phyloP scores from a whole-genome alignment of 495 filamentous ascomycete genomes.

The Aspergillus mulundensis region DNA sequence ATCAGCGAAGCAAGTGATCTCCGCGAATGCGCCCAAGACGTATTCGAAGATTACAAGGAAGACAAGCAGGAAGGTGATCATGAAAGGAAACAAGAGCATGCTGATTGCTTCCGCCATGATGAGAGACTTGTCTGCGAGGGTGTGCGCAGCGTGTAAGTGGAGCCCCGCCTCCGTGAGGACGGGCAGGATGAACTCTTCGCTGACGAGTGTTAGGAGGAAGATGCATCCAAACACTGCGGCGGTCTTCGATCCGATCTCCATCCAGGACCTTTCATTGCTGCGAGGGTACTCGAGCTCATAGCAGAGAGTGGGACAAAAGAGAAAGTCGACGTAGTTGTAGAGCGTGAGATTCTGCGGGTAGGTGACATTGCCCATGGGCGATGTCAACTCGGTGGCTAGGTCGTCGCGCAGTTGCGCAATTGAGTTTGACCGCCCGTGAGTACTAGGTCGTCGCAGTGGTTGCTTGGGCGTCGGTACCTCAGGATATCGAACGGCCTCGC shows the following conservation, averaged over 20 bases:
- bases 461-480: slow-evolving; percentile 45
- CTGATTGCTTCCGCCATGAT: slow-evolving; percentile 90
- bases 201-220: slow-evolving; percentile 85
- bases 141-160: slow-evolving; percentile 57
- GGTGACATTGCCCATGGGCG: slow-evolving; percentile 80
- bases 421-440: slow-evolving; percentile 42
- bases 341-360: slow-evolving; percentile 87
- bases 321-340: slow-evolving; percentile 78
- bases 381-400: slow-evolving; percentile 84
- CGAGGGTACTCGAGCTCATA: slow-evolving; percentile 97
- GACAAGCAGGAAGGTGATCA: slow-evolving; percentile 90
- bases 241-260: slow-evolving; percentile 78
- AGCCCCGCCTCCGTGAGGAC: slow-evolving; percentile 72
- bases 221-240: slow-evolving; percentile 95
- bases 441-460: slow-evolving; percentile 22
- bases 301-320: slow-evolving; percentile 92
- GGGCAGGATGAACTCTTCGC: slow-evolving; percentile 93
- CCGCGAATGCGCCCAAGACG: slow-evolving; percentile 87
- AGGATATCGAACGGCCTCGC: slow-evolving; percentile 72
- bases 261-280: slow-evolving; percentile 66
- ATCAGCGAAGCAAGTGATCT: slow-evolving; percentile 89
- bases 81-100: slow-evolving; percentile 92
- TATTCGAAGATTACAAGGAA: slow-evolving; percentile 99
- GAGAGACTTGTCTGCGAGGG: slow-evolving; percentile 62
- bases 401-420: slow-evolving; percentile 72